Percentiles rank a stretch among this genome's conserved stretches.
Evolutionary conservation across 2,329 filamentous ascomycete genomes (phyloP).

Genomic region (Sclerotinia nivalis): DNA sequence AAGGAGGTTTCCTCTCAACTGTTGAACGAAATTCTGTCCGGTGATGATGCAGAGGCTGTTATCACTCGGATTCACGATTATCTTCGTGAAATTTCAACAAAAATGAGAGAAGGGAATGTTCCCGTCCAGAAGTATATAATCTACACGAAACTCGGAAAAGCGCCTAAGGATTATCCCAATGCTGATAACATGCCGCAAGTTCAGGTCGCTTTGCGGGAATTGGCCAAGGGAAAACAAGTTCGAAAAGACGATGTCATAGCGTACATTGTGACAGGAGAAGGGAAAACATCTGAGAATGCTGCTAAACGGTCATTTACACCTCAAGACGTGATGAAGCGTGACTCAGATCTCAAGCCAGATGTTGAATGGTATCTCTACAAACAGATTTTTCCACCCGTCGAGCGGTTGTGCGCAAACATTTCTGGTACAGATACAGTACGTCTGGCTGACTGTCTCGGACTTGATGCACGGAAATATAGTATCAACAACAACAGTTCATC

Average conservation of each 20-base stretch:
- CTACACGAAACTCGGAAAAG: slow-evolving; percentile 94
- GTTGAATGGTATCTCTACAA: slow-evolving; percentile 99
- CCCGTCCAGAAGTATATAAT: slow-evolving; percentile 91
- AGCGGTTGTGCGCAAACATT: slow-evolving; percentile 96
- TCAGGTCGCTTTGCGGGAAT: slow-evolving; percentile 87
- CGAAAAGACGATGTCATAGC: slow-evolving; percentile 95
- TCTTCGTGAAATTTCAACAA: slow-evolving; percentile 75
- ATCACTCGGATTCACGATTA: slow-evolving; percentile 92
- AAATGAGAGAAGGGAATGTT: slow-evolving; percentile 80
- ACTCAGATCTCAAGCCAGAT: slow-evolving; percentile 76
- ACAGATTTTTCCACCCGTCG: slow-evolving; percentile 96
- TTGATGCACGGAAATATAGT: slow-evolving; percentile 86
- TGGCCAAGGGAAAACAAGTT: slow-evolving; percentile 81
- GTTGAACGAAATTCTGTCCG: slow-evolving; percentile 91
- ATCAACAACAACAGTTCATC: slow-evolving; percentile 59
- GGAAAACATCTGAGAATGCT: slow-evolving; percentile 63
- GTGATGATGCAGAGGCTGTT: slow-evolving; percentile 85
- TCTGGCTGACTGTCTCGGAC: slow-evolving; percentile 88
- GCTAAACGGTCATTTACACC: slow-evolving; percentile 89
- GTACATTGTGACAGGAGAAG: slow-evolving; percentile 85
- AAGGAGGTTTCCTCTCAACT: slow-evolving; percentile 92
- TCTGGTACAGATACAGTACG: slow-evolving; percentile 86
- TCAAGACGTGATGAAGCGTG: slow-evolving; percentile 78
- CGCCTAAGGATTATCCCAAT: slow-evolving; percentile 90
- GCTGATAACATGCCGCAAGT: slow-evolving; percentile 95